A percentile compares a stretch with the other conserved stretches of the same genome.
Evolutionary conservation across 768 basidiomycete species (phyloP).

Genomic region (Mycena vulgaris): DNA sequence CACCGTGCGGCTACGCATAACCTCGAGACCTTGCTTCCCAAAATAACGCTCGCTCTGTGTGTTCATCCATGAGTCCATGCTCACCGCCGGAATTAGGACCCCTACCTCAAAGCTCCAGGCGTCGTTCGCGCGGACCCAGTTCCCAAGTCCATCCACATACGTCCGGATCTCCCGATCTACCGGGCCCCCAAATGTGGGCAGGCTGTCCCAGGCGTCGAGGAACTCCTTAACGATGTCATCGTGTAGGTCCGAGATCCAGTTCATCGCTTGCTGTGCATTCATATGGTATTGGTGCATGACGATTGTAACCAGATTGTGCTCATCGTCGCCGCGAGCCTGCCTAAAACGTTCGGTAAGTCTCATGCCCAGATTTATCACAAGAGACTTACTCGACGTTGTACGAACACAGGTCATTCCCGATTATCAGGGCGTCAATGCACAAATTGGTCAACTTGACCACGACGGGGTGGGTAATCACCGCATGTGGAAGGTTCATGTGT

Average conservation of each 20-base stretch:
- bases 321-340: constrained; percentile 54
- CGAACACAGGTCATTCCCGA: constrained; percentile 46
- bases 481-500: constrained; percentile 57
- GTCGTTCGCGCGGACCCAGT: constrained; percentile 17
- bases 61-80: not conserved
- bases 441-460: constrained; percentile 47
- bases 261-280: constrained; percentile 56
- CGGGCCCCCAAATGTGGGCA: constrained; percentile 36
- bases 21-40: constrained; percentile 7
- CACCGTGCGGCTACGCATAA: not conserved
- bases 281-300: constrained; percentile 62
- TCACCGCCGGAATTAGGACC: not conserved
- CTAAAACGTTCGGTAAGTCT: not conserved
- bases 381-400: constrained; percentile 37
- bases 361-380: constrained; percentile 42
- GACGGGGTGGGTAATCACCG: constrained; percentile 58
- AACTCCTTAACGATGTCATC: constrained; percentile 47
- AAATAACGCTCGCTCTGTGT: constrained; percentile 5
- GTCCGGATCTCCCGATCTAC: constrained; percentile 29
- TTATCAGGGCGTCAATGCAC: constrained; percentile 52
- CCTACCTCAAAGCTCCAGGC: constrained; percentile 19
- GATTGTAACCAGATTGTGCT: constrained; percentile 63
- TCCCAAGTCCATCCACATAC: constrained; percentile 34
- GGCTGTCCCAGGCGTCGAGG: constrained; percentile 7
- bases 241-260: constrained; percentile 55